Conservation (phyloP, 345 rosid species). For the rapeseed (Brassica napus) region Da-Ae NC_063435.1:25413001-25413500, state of each 20-base stretch:
- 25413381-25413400: conserved; percentile 83
- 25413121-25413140: conserved; percentile 23
- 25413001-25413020: conserved; percentile 97
- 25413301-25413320: conserved; percentile 62
- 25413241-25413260: neutral
- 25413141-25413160: conserved; percentile 88
- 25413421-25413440: neutral
- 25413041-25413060: conserved; percentile 35
- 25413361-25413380: conserved; percentile 79
- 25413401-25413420: conserved; percentile 61
- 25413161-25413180: conserved; percentile 96
- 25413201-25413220: conserved; percentile 99
- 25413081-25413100: neutral
- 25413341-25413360: conserved; percentile 96
- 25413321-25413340: conserved; percentile 88
- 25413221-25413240: conserved; percentile 58
- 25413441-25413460: conserved; percentile 5
- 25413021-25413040: conserved; percentile 90
- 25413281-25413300: neutral
- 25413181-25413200: conserved; percentile 95
- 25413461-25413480: conserved; percentile 6
- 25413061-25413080: neutral
- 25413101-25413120: neutral
- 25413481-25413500: conserved; percentile 4
- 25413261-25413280: neutral